Evolutionary conservation across 768 basidiomycete genomes (phyloP).

Genomic region (Hortiboletus campestris): DNA sequence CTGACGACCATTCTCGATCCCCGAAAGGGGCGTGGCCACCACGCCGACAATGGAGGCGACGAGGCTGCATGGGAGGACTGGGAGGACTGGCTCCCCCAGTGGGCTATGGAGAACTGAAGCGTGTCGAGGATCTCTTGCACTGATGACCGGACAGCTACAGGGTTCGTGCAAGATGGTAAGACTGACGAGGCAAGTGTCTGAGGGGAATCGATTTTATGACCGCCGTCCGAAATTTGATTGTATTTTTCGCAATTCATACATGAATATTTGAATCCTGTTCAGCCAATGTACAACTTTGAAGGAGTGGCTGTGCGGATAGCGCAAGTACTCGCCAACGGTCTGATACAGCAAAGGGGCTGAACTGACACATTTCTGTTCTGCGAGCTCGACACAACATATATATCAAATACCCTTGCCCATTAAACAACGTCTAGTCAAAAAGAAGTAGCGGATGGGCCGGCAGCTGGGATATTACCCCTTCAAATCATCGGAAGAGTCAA

Average conservation of each 20-base stretch:
- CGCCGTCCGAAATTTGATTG: neutral
- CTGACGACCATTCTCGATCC: slow-evolving; percentile 11
- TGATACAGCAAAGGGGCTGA: too few species aligned
- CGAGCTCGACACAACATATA: too few species aligned
- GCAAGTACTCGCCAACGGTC: too few species aligned
- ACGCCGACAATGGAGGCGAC: neutral
- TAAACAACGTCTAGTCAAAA: too few species aligned
- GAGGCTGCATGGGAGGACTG: slow-evolving; percentile 8
- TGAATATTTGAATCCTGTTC: neutral
- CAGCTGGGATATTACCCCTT: too few species aligned
- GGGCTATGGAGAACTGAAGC: slow-evolving; percentile 12
- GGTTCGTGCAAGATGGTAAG: neutral
- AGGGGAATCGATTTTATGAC: neutral
- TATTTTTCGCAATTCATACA: too few species aligned
- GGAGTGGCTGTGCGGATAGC: too few species aligned
- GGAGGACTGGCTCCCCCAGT: slow-evolving; percentile 16
- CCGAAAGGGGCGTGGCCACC: slow-evolving; percentile 2
- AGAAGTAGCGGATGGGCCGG: too few species aligned
- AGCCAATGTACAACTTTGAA: neutral
- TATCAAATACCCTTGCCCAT: too few species aligned
- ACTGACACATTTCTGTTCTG: neutral
- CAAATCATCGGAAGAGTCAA: slow-evolving; percentile 6
- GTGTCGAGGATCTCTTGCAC: neutral
- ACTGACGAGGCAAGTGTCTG: neutral
- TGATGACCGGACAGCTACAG: neutral